Base-by-base conservation (phyloP, 495 filamentous ascomycete genomes). In the Penicillium malachiteum region DNA sequence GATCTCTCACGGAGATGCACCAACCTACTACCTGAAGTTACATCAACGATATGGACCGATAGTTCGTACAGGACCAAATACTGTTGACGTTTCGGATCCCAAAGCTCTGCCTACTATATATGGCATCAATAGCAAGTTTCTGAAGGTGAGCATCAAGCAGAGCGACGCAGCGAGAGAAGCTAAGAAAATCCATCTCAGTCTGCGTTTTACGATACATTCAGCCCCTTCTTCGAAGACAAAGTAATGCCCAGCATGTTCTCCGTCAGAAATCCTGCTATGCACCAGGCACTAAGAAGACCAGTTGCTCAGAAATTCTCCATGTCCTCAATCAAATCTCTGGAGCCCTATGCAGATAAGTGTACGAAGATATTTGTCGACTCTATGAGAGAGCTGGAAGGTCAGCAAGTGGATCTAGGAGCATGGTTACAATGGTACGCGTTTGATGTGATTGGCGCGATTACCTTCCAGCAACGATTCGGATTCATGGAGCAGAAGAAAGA, bases 231-330 rank as follows among this genome's bases (percentile, higher is more conserved):
- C 34, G 83, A 82, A 48, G 85, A 84, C 26, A 63, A 78, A 54
- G 76, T 78, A 18, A 75, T 89, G 14, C 80, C 81, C 17, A 87
- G 86, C 16, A 78, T 90, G 47, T 92, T 92, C 74, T 86, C 84
- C 49, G 85, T 85, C 5, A 81, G 79, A 16, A 83, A 91, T 67
- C 82, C 85, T 58, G 75, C 77, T 10, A 87, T 83, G 65, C 89
- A 92, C 60, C 79, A 81, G 30, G 80, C 81, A 44, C 81, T 89
- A 50, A 75, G 84, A 17, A 78, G 79, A 56, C 84, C 80, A 52
- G 84, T 74, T 34, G 69, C 72, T n/a, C 53, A 66, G 3, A 62
- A 65, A 5, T 82, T 76, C 56, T 68, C 68, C 9, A 80, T 82
- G 77, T 68, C 66, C 5, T 65, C 65, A 6, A 60, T 80, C 26